Conservation (phyloP, 2,329 filamentous ascomycete genomes). For the Dryadomyces quercivorus region DNA sequence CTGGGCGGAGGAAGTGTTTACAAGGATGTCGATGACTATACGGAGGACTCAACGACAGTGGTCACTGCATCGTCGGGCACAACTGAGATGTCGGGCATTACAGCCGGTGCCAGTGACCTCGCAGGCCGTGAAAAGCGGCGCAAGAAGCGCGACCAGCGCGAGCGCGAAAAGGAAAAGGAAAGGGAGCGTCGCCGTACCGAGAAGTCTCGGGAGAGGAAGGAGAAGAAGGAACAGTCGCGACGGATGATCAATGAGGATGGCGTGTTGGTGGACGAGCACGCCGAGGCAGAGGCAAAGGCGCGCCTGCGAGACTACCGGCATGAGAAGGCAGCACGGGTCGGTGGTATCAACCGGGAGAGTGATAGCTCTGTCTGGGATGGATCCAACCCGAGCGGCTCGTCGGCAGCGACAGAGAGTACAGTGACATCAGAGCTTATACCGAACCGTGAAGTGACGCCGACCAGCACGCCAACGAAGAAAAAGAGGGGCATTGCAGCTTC, state of each 20-base stretch:
- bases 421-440: constrained; percentile 50
- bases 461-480: constrained; percentile 37
- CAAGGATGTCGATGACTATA: constrained; percentile 50
- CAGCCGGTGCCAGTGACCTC: constrained; percentile 44
- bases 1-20: constrained; percentile 83
- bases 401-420: constrained; percentile 18
- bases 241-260: constrained; percentile 45
- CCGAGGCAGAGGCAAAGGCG: constrained; percentile 50
- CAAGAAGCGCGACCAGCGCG: constrained; percentile 40
- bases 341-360: constrained; percentile 71
- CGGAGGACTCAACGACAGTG: constrained; percentile 27
- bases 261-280: constrained; percentile 48
- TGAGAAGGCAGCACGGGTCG: constrained; percentile 76
- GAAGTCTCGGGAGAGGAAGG: constrained; percentile 19
- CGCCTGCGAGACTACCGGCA: constrained; percentile 75
- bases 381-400: constrained; percentile 51
- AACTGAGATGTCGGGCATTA: constrained; percentile 37
- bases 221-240: constrained; percentile 27
- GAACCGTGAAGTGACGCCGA: constrained; percentile 44
- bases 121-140: constrained; percentile 40
- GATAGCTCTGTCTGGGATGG: constrained; percentile 76
- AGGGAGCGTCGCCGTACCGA: constrained; percentile 25
- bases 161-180: constrained; percentile 33
- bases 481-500: constrained; percentile 2
- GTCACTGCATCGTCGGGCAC: constrained; percentile 17